Evolutionary conservation across 345 rosid genomes (phyloP).

Genomic region (Sisymbrium irio): DNA sequence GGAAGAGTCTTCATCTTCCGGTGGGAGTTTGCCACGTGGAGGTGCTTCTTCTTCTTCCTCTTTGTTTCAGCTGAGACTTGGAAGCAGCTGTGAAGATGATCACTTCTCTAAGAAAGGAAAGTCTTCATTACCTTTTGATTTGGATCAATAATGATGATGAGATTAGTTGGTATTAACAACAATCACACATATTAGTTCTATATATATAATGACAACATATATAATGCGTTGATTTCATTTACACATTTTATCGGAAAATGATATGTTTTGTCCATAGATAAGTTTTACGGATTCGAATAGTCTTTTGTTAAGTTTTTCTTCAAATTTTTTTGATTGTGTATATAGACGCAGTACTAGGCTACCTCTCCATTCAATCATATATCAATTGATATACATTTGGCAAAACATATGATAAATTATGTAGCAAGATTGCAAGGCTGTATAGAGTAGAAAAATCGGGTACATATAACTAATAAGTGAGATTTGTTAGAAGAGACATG

Average conservation of each 20-base stretch:
- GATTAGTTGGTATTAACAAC: conserved; percentile 1
- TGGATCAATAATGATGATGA: conserved; percentile 46
- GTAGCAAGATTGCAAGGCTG: conserved; percentile 14
- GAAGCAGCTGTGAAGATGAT: conserved; percentile 18
- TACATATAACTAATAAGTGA: conserved; percentile 19
- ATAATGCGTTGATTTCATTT: conserved; percentile 27
- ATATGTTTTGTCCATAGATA: conserved; percentile 3
- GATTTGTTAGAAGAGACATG: conserved; percentile 31
- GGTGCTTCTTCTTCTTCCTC: conserved; percentile 17
- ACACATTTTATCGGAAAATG: background rate
- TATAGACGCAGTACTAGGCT: conserved; percentile 1
- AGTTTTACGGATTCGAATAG: conserved; percentile 4
- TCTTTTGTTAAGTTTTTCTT: conserved; percentile 3
- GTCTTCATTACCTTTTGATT: conserved; percentile 62
- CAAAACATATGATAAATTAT: conserved; percentile 23
- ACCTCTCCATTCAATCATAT: background rate
- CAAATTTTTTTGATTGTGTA: background rate
- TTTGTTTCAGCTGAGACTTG: conserved; percentile 32
- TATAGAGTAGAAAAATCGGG: background rate
- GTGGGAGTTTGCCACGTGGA: conserved; percentile 31
- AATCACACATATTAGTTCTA: conserved; percentile 27
- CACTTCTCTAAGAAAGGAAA: conserved; percentile 54
- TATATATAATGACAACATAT: conserved; percentile 3
- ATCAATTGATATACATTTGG: conserved; percentile 9
- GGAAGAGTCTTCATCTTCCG: conserved; percentile 34